Evolutionary conservation across 2,329 filamentous ascomycete species (phyloP).

Genomic region (Coniella lustricola): DNA sequence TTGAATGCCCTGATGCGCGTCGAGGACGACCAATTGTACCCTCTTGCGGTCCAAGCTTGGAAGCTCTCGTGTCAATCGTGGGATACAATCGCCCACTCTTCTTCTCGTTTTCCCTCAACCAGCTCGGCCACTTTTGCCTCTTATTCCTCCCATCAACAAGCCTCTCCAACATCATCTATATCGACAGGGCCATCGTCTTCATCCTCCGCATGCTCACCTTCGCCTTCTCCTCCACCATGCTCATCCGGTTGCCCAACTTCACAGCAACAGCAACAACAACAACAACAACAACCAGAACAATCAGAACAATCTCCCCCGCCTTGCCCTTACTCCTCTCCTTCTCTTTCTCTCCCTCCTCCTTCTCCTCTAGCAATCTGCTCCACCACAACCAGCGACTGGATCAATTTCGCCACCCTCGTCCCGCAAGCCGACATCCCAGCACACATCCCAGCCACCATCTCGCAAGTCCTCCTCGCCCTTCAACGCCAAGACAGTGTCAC

Average conservation of each 20-base stretch:
- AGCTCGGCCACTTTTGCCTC: too few species aligned
- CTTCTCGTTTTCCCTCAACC: too few species aligned
- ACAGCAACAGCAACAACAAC: too few species aligned
- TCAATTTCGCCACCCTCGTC: neutral
- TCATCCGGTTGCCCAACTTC: too few species aligned
- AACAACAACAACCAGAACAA: neutral
- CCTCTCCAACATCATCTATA: too few species aligned
- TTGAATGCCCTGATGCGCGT: conserved; percentile 4
- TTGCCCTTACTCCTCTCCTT: too few species aligned
- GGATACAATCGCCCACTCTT: neutral
- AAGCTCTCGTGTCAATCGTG: conserved; percentile 10
- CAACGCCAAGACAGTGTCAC: neutral
- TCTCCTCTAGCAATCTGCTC: neutral
- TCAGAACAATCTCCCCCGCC: too few species aligned
- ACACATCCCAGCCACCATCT: neutral
- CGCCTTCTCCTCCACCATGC: too few species aligned
- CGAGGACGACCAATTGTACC: conserved; percentile 11
- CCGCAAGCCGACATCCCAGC: neutral
- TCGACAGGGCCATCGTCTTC: too few species aligned
- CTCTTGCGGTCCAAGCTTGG: conserved; percentile 7
- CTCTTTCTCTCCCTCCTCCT: too few species aligned
- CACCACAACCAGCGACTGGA: conserved; percentile 1
- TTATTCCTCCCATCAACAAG: too few species aligned
- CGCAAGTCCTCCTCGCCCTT: neutral
- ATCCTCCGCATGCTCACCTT: too few species aligned